Percentiles rank a stretch among this genome's conserved stretches.
Conservation (phyloP, 2,329 filamentous ascomycete species). For the Neopestalotiopsis rosae region DNA sequence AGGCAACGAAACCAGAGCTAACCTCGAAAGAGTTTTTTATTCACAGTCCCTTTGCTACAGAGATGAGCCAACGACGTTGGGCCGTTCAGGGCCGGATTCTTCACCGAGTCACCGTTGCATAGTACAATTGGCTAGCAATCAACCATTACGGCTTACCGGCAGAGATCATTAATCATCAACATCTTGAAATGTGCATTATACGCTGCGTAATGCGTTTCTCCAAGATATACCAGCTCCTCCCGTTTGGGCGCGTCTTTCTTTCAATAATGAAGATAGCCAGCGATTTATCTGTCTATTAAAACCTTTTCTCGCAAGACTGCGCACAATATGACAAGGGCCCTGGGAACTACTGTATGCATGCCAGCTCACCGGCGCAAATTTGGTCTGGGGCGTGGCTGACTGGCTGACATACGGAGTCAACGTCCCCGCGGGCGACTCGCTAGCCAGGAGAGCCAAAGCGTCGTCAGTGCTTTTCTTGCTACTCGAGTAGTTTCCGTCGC, state of each 20-base stretch:
- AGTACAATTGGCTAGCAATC: too few relatives aligned
- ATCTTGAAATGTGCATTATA: neutral
- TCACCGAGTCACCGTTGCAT: neutral
- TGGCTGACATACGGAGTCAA: neutral
- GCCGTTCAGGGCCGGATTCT: neutral
- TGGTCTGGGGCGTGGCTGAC: neutral
- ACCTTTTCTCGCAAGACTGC: neutral
- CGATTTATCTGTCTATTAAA: neutral
- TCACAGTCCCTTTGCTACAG: neutral
- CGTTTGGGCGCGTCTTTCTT: neutral
- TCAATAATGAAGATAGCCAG: neutral
- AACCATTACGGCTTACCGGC: neutral
- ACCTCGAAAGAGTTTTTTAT: neutral
- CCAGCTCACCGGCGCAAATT: neutral
- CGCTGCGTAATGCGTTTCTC: neutral
- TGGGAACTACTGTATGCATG: neutral
- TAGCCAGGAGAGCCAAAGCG: conserved; percentile 5
- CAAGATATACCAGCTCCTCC: neutral
- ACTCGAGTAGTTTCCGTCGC: neutral
- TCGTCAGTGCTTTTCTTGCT: neutral
- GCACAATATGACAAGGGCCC: neutral
- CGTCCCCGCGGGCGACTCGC: neutral
- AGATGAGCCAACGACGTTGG: neutral
- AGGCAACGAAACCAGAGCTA: neutral
- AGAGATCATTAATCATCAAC: neutral